These are phyloP conservation scores for Kluyveromyces dobzhanskii DNA, from an alignment of 805 yeast genomes.

Conservation along the genomic window DNA sequence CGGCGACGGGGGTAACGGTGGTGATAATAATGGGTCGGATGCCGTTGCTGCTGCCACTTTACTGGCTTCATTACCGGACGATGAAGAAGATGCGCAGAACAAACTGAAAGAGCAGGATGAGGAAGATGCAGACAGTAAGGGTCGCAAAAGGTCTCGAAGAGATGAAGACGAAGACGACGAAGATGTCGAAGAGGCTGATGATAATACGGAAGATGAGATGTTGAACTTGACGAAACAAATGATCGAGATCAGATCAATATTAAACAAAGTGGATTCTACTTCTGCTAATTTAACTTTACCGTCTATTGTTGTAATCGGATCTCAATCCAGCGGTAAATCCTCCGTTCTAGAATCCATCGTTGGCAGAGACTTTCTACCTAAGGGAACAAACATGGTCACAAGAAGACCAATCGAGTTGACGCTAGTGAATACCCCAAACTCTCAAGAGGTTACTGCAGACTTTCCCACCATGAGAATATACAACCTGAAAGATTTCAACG, in stretches of 20 bases:
- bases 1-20: conserved; percentile 26
- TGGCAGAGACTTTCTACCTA: conserved; percentile 96
- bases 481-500: conserved; percentile 77
- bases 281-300: conserved; percentile 76
- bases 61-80: conserved; percentile 16
- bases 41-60: conserved; percentile 36
- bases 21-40: conserved; percentile 38
- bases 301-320: conserved; percentile 93
- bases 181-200: conserved; percentile 46
- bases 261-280: conserved; percentile 64
- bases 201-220: conserved; percentile 69
- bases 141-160: conserved; percentile 33
- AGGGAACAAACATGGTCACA: conserved; percentile 97
- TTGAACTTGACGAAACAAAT: conserved; percentile 84
- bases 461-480: conserved; percentile 83
- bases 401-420: conserved; percentile 96
- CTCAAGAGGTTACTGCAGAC: conserved; percentile 82
- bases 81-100: conserved; percentile 5
- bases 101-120: conserved; percentile 19
- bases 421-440: conserved; percentile 72
- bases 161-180: conserved; percentile 36
- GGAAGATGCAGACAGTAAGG: conserved; percentile 39
- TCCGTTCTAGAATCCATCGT: conserved; percentile 94
- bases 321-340: conserved; percentile 95
- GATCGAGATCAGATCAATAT: conserved; percentile 86